These are phyloP conservation scores for Aspergillus viridinutans DNA, from an alignment of 2,329 filamentous ascomycete genomes.

Conservation along the genomic window DNA sequence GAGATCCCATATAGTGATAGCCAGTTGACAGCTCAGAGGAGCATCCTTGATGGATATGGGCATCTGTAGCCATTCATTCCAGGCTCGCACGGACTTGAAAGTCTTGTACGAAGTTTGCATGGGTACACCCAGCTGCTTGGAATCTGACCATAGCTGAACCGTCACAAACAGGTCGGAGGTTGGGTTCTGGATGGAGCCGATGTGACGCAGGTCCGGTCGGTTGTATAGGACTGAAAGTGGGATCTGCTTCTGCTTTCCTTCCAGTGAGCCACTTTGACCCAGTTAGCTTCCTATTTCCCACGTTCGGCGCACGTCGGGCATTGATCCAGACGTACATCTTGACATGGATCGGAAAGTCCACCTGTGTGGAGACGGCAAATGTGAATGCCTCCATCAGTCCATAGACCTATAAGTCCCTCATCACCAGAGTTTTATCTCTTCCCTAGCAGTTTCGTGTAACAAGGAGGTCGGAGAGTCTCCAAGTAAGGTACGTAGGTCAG, in stretches of 20 bases:
- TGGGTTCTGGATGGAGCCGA: constrained; percentile 78
- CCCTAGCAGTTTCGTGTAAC: background rate
- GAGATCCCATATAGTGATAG: constrained; percentile 92
- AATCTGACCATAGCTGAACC: constrained; percentile 90
- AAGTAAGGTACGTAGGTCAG: background rate
- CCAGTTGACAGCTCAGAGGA: constrained; percentile 75
- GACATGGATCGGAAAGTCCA: constrained; percentile 66
- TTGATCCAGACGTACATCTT: constrained; percentile 53
- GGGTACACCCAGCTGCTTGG: constrained; percentile 87
- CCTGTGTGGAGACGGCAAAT: constrained; percentile 82
- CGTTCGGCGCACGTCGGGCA: background rate
- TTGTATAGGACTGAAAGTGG: constrained; percentile 74
- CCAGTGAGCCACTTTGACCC: constrained; percentile 61
- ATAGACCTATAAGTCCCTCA: background rate
- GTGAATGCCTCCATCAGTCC: constrained; percentile 84
- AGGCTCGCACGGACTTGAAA: constrained; percentile 69
- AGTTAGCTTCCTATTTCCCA: background rate
- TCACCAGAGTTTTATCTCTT: background rate
- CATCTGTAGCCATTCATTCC: constrained; percentile 95
- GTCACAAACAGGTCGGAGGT: constrained; percentile 90
- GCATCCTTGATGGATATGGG: constrained; percentile 80
- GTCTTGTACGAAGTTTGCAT: constrained; percentile 90
- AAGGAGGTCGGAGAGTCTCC: background rate
- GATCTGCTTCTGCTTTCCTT: constrained; percentile 71
- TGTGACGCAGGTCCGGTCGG: constrained; percentile 74